A percentile compares a stretch with the other conserved stretches of the same genome.
These are phyloP conservation scores for Opeltia flavorubescens DNA, from an alignment of 495 filamentous ascomycete genomes.

Conservation along the genomic window DNA sequence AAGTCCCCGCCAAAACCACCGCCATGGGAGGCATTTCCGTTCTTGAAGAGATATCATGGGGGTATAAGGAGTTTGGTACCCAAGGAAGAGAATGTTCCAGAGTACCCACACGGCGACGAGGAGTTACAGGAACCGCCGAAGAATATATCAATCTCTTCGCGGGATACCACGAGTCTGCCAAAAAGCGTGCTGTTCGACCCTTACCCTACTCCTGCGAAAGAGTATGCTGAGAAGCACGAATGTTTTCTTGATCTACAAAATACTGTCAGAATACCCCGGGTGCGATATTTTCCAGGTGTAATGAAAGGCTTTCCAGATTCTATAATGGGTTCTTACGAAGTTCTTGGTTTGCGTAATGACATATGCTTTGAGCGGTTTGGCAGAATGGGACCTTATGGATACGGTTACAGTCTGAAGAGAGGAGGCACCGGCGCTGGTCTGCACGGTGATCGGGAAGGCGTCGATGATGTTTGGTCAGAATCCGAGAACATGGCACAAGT, in stretches of 20 bases:
- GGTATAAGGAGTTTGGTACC: conserved; percentile 55
- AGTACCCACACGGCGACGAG: conserved; percentile 47
- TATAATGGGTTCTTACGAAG: conserved; percentile 65
- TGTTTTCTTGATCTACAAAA: conserved; percentile 61
- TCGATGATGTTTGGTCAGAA: conserved; percentile 58
- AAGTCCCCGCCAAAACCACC: conserved; percentile 45
- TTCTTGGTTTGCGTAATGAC: conserved; percentile 69
- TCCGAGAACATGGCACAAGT: conserved; percentile 36
- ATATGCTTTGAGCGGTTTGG: conserved; percentile 93
- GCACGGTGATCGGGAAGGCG: conserved; percentile 63
- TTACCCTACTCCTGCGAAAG: conserved; percentile 48
- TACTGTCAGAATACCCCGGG: conserved; percentile 45
- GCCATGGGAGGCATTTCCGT: conserved; percentile 68
- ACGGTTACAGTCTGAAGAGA: conserved; percentile 60
- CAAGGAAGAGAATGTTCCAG: conserved; percentile 47
- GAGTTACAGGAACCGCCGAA: conserved; percentile 26
- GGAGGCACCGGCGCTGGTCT: conserved; percentile 75
- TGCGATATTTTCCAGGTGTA: conserved; percentile 60
- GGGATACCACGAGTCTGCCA: conserved; percentile 21
- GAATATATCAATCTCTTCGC: conserved; percentile 8
- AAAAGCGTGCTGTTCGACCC: conserved; percentile 50
- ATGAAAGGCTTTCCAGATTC: conserved; percentile 70
- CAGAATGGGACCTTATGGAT: conserved; percentile 75
- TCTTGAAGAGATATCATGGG: conserved; percentile 73
- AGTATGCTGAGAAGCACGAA: conserved; percentile 50